These are phyloP conservation scores for Calocybe cyanea DNA, from an alignment of 768 basidiomycete genomes.

Conservation along the genomic window DNA sequence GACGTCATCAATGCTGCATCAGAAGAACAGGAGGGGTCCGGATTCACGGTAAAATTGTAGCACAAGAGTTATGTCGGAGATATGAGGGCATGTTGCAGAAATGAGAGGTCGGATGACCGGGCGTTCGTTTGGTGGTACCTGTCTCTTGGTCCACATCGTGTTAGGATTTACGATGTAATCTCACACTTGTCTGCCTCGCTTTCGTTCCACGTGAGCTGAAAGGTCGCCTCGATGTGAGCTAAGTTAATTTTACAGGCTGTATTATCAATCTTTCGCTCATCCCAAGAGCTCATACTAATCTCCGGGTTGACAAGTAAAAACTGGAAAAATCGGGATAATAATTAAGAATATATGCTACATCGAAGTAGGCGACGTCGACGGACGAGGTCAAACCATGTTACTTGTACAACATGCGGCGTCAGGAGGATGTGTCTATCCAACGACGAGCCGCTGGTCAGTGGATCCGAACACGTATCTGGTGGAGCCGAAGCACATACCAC, in stretches of 20 bases:
- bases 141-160: conserved; percentile 37
- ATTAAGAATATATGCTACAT: conserved; percentile 18
- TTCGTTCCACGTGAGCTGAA: conserved; percentile 29
- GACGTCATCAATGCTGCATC: conserved; percentile 51
- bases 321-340: conserved; percentile 4
- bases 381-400: background rate
- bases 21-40: conserved; percentile 39
- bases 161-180: conserved; percentile 30
- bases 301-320: background rate
- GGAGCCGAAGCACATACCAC: conserved; percentile 51
- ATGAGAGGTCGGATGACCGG: conserved; percentile 34
- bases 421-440: too few species aligned
- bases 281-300: conserved; percentile 4
- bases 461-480: background rate
- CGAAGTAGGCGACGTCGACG: background rate
- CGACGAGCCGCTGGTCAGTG: too few species aligned
- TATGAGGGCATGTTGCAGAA: conserved; percentile 2
- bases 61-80: conserved; percentile 13
- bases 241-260: too few species aligned
- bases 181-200: conserved; percentile 26
- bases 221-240: conserved; percentile 23
- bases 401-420: background rate
- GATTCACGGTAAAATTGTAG: conserved; percentile 62
- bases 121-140: conserved; percentile 26
- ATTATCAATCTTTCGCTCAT: conserved; percentile 13